A percentile compares a stretch with the other conserved stretches of the same genome.
These are phyloP conservation scores for Scutellaria galericulata DNA, from an alignment of 257 asterid species.

Conservation along the genomic window DNA sequence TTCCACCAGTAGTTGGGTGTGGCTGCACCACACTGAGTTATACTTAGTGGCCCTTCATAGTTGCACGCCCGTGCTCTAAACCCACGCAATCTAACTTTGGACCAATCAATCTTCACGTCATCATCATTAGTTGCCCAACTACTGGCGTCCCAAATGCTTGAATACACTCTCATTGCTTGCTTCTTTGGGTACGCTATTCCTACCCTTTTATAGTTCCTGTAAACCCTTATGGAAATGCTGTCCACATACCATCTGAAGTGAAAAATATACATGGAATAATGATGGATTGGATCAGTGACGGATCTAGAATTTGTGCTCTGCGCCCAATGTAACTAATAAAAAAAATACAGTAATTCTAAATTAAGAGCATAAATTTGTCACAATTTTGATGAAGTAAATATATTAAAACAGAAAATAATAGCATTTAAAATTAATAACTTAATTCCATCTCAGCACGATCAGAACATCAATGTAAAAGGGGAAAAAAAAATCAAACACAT, in stretches of 20 bases:
- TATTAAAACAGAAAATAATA: too few species aligned
- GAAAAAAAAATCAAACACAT: too few species aligned
- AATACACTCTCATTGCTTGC: slow-evolving; percentile 65
- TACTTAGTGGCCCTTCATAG: slow-evolving; percentile 43
- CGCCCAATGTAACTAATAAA: too few species aligned
- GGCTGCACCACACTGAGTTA: slow-evolving; percentile 40
- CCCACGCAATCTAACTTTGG: slow-evolving; percentile 42
- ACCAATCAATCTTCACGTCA: slow-evolving; percentile 68
- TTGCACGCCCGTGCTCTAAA: slow-evolving; percentile 56
- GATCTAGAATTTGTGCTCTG: too few species aligned
- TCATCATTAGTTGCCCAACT: slow-evolving; percentile 88
- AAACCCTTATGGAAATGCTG: slow-evolving; percentile 67
- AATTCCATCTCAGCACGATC: too few species aligned
- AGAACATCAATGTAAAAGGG: too few species aligned
- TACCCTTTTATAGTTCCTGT: slow-evolving; percentile 48
- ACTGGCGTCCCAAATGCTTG: slow-evolving; percentile 88
- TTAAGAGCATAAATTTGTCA: too few species aligned
- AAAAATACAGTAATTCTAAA: too few species aligned
- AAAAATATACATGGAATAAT: background rate
- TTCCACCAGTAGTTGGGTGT: slow-evolving; percentile 52
- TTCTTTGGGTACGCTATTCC: slow-evolving; percentile 69
- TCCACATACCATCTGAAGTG: slow-evolving; percentile 73
- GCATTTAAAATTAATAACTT: too few species aligned
- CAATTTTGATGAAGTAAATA: too few species aligned
- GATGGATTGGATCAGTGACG: background rate